A percentile compares a stretch with the other conserved stretches of the same genome.
Conservation (phyloP, 202 grass and related monocot genomes). For the Dendrocalamus latiflorus region DNA sequence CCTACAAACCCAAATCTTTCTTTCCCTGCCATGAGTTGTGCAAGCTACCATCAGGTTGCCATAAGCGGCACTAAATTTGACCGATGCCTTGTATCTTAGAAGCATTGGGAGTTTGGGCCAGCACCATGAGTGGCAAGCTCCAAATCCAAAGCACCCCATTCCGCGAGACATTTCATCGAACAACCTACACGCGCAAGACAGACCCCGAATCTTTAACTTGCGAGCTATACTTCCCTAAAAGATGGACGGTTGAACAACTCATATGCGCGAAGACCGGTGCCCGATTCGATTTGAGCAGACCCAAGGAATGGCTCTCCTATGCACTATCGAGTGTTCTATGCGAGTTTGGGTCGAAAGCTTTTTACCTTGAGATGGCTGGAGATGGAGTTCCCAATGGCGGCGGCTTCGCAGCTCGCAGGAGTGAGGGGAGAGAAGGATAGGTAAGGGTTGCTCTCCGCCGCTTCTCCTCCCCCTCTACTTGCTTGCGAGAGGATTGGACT, state of each 20-base stretch:
- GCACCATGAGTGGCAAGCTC: neutral
- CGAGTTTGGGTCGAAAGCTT: neutral
- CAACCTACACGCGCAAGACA: neutral
- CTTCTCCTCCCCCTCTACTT: too few relatives aligned
- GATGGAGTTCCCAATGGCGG: neutral
- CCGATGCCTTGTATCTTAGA: neutral
- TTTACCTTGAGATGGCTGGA: conserved; percentile 11
- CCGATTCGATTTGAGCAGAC: neutral
- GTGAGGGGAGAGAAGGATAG: neutral
- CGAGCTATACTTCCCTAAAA: neutral
- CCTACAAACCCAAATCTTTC: too few relatives aligned
- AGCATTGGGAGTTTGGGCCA: neutral
- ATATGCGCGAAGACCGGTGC: neutral
- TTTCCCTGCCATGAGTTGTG: too few relatives aligned
- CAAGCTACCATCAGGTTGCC: neutral
- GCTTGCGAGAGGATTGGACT: too few relatives aligned
- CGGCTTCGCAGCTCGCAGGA: neutral
- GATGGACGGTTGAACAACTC: neutral
- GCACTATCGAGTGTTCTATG: too few relatives aligned
- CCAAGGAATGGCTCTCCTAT: neutral
- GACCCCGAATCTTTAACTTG: neutral
- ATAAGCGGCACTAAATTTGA: neutral
- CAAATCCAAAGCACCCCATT: neutral
- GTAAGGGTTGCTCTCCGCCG: too few relatives aligned
- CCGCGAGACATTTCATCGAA: conserved; percentile 32